Percentiles rank a stretch among this genome's conserved stretches.
These are phyloP conservation scores for Sesbania bispinosa DNA, from an alignment of 306 rosid genomes.

Conservation along the genomic window DNA sequence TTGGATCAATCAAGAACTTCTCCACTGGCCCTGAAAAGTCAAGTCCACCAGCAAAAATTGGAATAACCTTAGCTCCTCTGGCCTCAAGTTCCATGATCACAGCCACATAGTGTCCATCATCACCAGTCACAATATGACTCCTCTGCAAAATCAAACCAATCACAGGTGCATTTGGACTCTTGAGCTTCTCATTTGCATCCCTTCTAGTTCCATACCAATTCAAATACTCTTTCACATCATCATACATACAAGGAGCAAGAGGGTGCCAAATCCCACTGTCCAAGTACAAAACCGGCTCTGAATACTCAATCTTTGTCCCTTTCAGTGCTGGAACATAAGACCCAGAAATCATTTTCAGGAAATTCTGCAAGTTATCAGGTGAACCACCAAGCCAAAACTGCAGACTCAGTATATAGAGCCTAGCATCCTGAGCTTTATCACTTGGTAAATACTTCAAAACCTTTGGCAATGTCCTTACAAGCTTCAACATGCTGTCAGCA, in stretches of 20 bases:
- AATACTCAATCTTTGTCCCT: slow-evolving; percentile 66
- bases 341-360: slow-evolving; percentile 85
- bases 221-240: slow-evolving; percentile 93
- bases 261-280: slow-evolving; percentile 98
- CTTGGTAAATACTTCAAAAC: slow-evolving; percentile 94
- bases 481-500: slow-evolving; percentile 95
- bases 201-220: slow-evolving; percentile 94
- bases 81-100: slow-evolving; percentile 98
- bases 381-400: slow-evolving; percentile 99
- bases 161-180: slow-evolving; percentile 54
- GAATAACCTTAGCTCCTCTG: slow-evolving; percentile 91
- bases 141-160: slow-evolving; percentile 86
- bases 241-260: slow-evolving; percentile 97
- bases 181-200: slow-evolving; percentile 86
- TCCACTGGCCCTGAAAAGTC: slow-evolving; percentile 97
- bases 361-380: slow-evolving; percentile 85
- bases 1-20: slow-evolving; percentile 74
- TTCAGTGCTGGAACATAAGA: slow-evolving; percentile 81
- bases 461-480: slow-evolving; percentile 93
- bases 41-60: slow-evolving; percentile 90
- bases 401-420: slow-evolving; percentile 80
- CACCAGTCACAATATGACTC: slow-evolving; percentile 98
- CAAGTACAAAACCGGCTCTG: slow-evolving; percentile 90
- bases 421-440: slow-evolving; percentile 97
- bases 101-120: slow-evolving; percentile 95